Percentiles rank a stretch among this genome's conserved stretches.
Evolutionary conservation across 805 yeast species (phyloP).

Genomic region (Teunomyces pallodes): DNA sequence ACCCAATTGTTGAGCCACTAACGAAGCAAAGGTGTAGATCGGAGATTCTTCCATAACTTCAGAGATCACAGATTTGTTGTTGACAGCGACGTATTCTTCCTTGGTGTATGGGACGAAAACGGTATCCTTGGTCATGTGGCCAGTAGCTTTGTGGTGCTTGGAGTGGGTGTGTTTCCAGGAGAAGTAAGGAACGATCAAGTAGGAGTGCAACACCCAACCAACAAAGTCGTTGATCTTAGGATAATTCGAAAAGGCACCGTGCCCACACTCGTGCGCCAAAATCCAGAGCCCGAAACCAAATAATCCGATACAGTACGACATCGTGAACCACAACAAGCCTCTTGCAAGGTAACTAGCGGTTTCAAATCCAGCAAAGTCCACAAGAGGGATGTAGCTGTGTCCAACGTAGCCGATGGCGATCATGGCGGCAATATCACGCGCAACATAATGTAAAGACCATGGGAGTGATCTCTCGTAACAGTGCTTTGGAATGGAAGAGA

Average conservation of each 20-base stretch:
- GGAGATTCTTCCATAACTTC: slow-evolving; percentile 78
- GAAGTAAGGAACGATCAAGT: slow-evolving; percentile 77
- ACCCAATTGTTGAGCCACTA: slow-evolving; percentile 68
- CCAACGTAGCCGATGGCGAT: slow-evolving; percentile 52
- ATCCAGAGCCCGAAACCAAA: slow-evolving; percentile 82
- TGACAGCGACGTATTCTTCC: slow-evolving; percentile 48
- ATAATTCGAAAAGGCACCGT: slow-evolving; percentile 77
- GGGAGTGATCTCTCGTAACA: slow-evolving; percentile 65
- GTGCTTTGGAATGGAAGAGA: slow-evolving; percentile 68
- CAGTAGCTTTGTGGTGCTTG: slow-evolving; percentile 89
- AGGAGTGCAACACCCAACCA: slow-evolving; percentile 83
- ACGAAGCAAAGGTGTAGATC: slow-evolving; percentile 51
- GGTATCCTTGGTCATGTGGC: slow-evolving; percentile 78
- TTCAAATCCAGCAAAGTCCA: slow-evolving; percentile 34
- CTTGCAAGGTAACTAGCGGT: slow-evolving; percentile 33
- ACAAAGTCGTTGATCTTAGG: slow-evolving; percentile 70
- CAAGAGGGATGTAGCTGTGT: slow-evolving; percentile 49
- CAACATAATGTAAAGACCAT: slow-evolving; percentile 61
- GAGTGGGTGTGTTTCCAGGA: slow-evolving; percentile 85
- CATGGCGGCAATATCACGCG: slow-evolving; percentile 58
- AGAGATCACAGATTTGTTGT: slow-evolving; percentile 39
- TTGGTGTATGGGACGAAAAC: slow-evolving; percentile 76
- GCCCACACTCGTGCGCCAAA: slow-evolving; percentile 90
- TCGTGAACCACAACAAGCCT: slow-evolving; percentile 56
- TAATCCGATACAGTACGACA: slow-evolving; percentile 56